A percentile compares a stretch with the other conserved stretches of the same genome.
phyloP scores from a whole-genome alignment of 108 stramenopile genomes.

The Aurantiochytrium sp. region DNA sequence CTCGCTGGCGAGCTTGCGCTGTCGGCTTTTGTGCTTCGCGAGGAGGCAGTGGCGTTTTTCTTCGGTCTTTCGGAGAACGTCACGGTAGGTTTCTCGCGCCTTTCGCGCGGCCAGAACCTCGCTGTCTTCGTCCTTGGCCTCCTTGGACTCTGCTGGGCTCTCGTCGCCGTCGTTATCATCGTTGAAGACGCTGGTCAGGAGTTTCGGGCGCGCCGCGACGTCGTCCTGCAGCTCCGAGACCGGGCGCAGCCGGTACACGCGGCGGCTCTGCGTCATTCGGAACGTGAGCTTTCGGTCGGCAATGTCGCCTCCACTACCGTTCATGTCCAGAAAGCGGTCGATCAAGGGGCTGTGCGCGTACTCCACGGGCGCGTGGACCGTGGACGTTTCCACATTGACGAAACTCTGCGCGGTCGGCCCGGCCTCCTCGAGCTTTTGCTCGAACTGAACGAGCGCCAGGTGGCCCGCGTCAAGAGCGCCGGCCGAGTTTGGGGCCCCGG shows the following conservation, averaged over 20 bases:
- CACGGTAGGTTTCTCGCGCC: background rate
- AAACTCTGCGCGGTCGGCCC: background rate
- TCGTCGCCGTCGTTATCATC: too few species aligned
- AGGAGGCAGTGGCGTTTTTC: background rate
- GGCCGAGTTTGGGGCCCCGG: background rate
- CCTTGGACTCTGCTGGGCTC: background rate
- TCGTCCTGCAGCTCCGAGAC: background rate
- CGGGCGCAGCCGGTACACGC: background rate
- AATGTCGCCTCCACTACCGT: background rate
- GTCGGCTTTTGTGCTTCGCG: background rate
- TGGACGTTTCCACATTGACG: slow-evolving; percentile 13
- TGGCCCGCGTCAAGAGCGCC: background rate
- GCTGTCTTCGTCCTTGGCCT: background rate
- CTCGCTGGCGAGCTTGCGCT: background rate
- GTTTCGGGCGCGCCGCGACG: too few species aligned
- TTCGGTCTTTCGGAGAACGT: background rate
- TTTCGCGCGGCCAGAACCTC: background rate
- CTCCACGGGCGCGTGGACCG: background rate
- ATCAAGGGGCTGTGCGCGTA: background rate
- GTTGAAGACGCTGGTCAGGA: too few species aligned
- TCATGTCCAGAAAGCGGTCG: background rate
- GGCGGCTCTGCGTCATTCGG: background rate
- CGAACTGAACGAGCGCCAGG: background rate
- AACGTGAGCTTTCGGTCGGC: slow-evolving; percentile 11
- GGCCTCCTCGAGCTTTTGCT: background rate